These are phyloP conservation scores for Durusdinium trenchii DNA, from an alignment of 73 alveolate species.

Conservation along the genomic window DNA sequence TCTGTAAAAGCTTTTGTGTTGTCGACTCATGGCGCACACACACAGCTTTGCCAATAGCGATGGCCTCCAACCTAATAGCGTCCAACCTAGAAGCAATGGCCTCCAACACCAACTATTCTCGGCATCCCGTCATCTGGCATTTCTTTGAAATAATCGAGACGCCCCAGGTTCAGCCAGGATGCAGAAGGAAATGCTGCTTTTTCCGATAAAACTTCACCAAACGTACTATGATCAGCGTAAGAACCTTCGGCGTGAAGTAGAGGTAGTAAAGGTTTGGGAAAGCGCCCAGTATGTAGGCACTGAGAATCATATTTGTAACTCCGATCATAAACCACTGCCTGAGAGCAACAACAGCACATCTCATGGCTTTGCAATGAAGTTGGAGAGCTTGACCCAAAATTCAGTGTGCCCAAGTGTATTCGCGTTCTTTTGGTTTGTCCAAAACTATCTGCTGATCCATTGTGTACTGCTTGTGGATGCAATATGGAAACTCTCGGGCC, in stretches of 20 bases:
- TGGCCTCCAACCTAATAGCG: too few relatives aligned
- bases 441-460: too few relatives aligned
- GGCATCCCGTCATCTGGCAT: not conserved
- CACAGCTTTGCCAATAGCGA: too few relatives aligned
- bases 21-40: too few relatives aligned
- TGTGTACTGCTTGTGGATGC: too few relatives aligned
- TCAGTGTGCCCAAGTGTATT: too few relatives aligned
- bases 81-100: not conserved
- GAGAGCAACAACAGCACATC: not conserved
- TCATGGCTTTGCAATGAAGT: too few relatives aligned
- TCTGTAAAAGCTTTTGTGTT: too few relatives aligned
- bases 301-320: slow-evolving; percentile 51
- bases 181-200: slow-evolving; percentile 86
- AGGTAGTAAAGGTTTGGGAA: slow-evolving; percentile 68
- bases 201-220: slow-evolving; percentile 80
- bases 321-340: slow-evolving; percentile 89
- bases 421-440: too few relatives aligned
- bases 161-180: slow-evolving; percentile 3
- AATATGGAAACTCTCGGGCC: too few relatives aligned
- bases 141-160: too few relatives aligned
- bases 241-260: slow-evolving; percentile 88
- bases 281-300: slow-evolving; percentile 70
- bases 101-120: not conserved
- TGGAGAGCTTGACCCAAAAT: too few relatives aligned
- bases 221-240: slow-evolving; percentile 52